Percentiles rank a stretch among this genome's conserved stretches.
Evolutionary conservation across 208 protist genomes (phyloP).

Genomic region (Naegleria lovaniensis): DNA sequence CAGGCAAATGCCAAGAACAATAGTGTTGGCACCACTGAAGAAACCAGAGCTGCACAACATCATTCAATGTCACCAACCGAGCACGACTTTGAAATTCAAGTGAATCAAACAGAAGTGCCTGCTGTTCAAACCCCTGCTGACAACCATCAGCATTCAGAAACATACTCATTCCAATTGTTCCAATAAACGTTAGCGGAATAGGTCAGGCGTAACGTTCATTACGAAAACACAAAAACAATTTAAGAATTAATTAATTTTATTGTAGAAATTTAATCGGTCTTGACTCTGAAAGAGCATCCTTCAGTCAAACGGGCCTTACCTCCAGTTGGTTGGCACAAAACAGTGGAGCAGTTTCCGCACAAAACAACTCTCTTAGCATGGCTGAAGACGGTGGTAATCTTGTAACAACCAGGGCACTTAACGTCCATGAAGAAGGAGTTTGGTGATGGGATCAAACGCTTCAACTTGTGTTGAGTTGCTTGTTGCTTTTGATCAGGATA

Average conservation of each 20-base stretch:
- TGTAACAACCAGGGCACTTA: slow-evolving; percentile 92
- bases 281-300: slow-evolving; percentile 88
- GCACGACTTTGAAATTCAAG: too few relatives aligned
- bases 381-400: slow-evolving; percentile 93
- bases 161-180: not conserved
- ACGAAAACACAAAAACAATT: too few relatives aligned
- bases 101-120: too few relatives aligned
- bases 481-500: slow-evolving; percentile 88
- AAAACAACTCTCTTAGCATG: slow-evolving; percentile 93
- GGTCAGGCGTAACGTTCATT: too few relatives aligned
- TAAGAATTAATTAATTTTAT: not conserved
- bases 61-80: too few relatives aligned
- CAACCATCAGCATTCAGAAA: not conserved
- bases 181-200: too few relatives aligned
- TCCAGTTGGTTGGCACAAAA: slow-evolving; percentile 95
- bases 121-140: not conserved
- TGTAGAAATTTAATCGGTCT: slow-evolving; percentile 70
- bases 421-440: slow-evolving; percentile 99
- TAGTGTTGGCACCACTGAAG: not conserved
- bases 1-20: too few relatives aligned
- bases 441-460: slow-evolving; percentile 95
- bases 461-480: slow-evolving; percentile 95
- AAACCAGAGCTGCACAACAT: too few relatives aligned
- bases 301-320: slow-evolving; percentile 91
- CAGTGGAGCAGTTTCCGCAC: slow-evolving; percentile 87